Evolutionary conservation across 352 stramenopile species (phyloP).

Genomic region (Saprolegnia parasitica): DNA sequence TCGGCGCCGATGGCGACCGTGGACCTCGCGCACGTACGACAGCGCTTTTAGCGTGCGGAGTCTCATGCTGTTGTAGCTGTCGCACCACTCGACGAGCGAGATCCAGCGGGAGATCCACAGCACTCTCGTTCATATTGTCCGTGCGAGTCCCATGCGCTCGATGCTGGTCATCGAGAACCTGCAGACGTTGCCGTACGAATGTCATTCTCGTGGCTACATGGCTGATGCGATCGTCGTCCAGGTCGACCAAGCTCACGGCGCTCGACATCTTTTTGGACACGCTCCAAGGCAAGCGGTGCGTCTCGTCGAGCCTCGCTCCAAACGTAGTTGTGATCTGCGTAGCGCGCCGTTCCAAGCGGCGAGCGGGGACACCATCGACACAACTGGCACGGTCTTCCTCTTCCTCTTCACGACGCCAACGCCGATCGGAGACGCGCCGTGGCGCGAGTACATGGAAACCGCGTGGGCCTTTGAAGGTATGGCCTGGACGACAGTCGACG

Average conservation of each 20-base stretch:
- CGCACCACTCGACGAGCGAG: not conserved
- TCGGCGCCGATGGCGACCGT: not conserved
- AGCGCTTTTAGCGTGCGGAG: not conserved
- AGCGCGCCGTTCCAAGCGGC: not conserved
- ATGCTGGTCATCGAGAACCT: constrained; percentile 23
- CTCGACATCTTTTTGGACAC: constrained; percentile 11
- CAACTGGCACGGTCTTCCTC: not conserved
- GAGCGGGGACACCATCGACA: not conserved
- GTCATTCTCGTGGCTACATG: too few relatives aligned
- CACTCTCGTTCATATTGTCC: not conserved
- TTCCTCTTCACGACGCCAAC: constrained; percentile 15
- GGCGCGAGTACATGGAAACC: not conserved
- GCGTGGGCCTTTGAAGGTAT: not conserved
- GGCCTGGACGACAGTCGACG: not conserved
- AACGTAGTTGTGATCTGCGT: too few relatives aligned
- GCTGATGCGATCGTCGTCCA: not conserved
- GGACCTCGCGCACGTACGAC: constrained; percentile 13
- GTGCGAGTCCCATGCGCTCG: not conserved
- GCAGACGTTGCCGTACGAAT: constrained; percentile 12
- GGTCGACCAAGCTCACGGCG: not conserved
- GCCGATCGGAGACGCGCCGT: too few relatives aligned
- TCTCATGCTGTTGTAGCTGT: too few relatives aligned
- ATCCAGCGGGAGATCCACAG: not conserved
- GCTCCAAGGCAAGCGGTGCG: not conserved
- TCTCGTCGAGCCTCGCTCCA: too few relatives aligned